Percentiles rank a stretch among this genome's conserved stretches.
Evolutionary conservation across 768 basidiomycete species (phyloP).

Genomic region (Russula virescens): DNA sequence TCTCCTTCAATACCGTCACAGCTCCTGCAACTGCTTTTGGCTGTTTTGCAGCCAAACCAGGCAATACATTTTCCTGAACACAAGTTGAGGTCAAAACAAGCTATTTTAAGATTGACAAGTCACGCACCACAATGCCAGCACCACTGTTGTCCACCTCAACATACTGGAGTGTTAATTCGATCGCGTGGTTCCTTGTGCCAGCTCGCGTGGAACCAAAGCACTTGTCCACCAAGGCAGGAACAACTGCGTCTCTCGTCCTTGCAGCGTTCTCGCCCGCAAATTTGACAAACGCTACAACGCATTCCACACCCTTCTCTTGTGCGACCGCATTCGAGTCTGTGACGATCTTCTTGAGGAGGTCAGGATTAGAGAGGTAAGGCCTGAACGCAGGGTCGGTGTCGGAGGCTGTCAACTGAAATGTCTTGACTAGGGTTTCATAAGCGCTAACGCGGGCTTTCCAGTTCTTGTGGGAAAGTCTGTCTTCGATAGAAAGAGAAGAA

Average conservation of each 20-base stretch:
- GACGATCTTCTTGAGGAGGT: conserved; percentile 79
- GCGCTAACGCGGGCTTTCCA: conserved; percentile 98
- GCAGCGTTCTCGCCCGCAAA: conserved; percentile 87
- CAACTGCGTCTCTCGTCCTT: conserved; percentile 70
- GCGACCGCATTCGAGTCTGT: conserved; percentile 94
- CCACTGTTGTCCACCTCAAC: conserved; percentile 91
- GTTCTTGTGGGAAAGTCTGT: conserved; percentile 89
- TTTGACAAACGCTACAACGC: conserved; percentile 77
- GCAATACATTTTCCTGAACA: conserved; percentile 55
- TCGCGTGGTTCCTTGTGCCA: conserved; percentile 81
- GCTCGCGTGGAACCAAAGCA: conserved; percentile 87
- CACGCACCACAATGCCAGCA: conserved; percentile 81
- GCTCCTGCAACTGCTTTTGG: conserved; percentile 87
- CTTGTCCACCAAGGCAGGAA: conserved; percentile 94
- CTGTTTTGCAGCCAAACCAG: conserved; percentile 85
- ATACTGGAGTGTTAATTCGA: conserved; percentile 84
- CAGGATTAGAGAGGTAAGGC: conserved; percentile 73
- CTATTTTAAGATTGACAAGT: conserved; percentile 18
- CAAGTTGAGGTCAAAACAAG: not conserved
- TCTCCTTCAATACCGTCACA: conserved; percentile 73
- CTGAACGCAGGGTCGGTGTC: conserved; percentile 93
- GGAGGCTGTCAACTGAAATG: conserved; percentile 82
- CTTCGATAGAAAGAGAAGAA: conserved; percentile 65
- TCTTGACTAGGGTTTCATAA: conserved; percentile 82
- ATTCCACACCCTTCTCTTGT: conserved; percentile 96